A percentile compares a stretch with the other conserved stretches of the same genome.
These are phyloP conservation scores for Petunia secreta DNA, from an alignment of 257 asterid genomes.

Conservation along the genomic window DNA sequence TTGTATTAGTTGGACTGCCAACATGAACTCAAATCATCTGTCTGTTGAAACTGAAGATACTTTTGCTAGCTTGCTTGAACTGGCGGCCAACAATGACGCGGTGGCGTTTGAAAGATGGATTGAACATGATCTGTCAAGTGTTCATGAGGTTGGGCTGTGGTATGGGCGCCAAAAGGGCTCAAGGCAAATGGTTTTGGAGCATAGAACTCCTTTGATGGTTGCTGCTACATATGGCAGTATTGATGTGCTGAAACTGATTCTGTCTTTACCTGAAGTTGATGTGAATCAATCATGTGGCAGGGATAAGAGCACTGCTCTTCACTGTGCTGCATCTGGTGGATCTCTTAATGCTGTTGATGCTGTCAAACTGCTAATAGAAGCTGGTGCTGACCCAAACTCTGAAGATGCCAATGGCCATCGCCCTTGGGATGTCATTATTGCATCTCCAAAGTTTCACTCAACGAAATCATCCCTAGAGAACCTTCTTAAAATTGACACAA, in stretches of 20 bases:
- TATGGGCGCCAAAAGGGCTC: conserved; percentile 78
- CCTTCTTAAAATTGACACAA: conserved; percentile 48
- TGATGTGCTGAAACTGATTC: conserved; percentile 58
- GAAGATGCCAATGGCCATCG: conserved; percentile 59
- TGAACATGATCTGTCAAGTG: conserved; percentile 44
- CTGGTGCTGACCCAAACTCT: conserved; percentile 69
- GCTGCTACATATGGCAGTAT: conserved; percentile 82
- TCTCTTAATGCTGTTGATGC: conserved; percentile 48
- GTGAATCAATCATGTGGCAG: conserved; percentile 65
- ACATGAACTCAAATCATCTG: conserved; percentile 48
- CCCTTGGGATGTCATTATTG: conserved; percentile 57
- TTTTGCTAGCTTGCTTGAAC: conserved; percentile 65
- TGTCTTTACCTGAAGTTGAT: conserved; percentile 62
- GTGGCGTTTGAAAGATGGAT: conserved; percentile 49
- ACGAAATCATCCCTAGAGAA: conserved; percentile 50
- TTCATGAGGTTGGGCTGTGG: conserved; percentile 74
- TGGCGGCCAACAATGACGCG: conserved; percentile 76
- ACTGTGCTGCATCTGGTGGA: conserved; percentile 86
- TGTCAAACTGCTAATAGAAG: conserved; percentile 60
- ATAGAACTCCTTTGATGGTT: conserved; percentile 81
- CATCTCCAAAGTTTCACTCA: conserved; percentile 51
- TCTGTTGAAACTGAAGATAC: conserved; percentile 58
- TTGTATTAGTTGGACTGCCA: conserved; percentile 22
- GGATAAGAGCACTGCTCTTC: conserved; percentile 72
- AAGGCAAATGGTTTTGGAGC: conserved; percentile 71